phyloP scores from a whole-genome alignment of 164 flowering plant genomes.

The Houttuynia cordata region DNA sequence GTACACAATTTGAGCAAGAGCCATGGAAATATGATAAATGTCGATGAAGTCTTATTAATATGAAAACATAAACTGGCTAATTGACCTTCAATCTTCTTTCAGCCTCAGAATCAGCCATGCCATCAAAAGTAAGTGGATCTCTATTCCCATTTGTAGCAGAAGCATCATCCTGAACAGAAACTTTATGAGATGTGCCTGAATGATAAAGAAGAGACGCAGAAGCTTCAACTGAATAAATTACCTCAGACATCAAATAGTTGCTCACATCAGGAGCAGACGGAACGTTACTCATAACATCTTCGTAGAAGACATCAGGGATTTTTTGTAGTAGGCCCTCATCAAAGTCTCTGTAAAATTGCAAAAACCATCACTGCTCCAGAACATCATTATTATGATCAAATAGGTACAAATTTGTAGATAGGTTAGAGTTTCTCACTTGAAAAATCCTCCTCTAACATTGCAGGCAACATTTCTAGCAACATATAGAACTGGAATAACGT shows the following conservation, averaged over 20 bases:
- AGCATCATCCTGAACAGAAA: constrained; percentile 57
- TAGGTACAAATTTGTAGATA: background rate
- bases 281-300: constrained; percentile 50
- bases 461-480: constrained; percentile 99
- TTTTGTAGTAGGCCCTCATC: constrained; percentile 74
- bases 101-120: constrained; percentile 76
- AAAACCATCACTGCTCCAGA: constrained; percentile 1
- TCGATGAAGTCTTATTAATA: no score
- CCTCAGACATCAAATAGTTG: constrained; percentile 87
- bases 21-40: no score
- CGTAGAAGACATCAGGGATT: constrained; percentile 57
- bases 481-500: constrained; percentile 70
- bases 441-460: constrained; percentile 95
- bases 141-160: constrained; percentile 53
- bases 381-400: background rate
- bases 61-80: background rate
- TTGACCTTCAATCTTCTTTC: constrained; percentile 80
- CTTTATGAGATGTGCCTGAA: background rate
- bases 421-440: constrained; percentile 55
- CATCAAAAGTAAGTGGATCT: constrained; percentile 66
- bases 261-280: constrained; percentile 90
- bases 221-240: constrained; percentile 10
- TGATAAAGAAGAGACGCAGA: background rate
- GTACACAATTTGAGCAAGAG: background rate
- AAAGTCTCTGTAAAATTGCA: constrained; percentile 58